Evolutionary conservation across 306 rosid genomes (phyloP), one percentile per base, ranked within the genome.

Genomic region (Mimosa pudica): DNA sequence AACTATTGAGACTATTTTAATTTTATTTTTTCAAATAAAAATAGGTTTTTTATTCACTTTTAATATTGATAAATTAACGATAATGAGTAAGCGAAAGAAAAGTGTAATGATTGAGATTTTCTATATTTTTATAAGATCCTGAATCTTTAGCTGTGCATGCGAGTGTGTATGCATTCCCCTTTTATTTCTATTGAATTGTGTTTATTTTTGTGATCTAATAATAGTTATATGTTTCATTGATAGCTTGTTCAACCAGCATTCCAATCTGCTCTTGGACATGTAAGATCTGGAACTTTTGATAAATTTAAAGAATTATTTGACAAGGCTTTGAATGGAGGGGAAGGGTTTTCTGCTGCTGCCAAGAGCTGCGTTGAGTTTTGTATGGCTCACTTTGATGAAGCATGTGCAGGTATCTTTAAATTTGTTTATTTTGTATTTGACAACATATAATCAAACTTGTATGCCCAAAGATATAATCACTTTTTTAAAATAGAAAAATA

Each of bases 231-330:
- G 44, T 63, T 79, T 80, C 52, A 66, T 36, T 76, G n/a, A 8
- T 86, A 91, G 98, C 97, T 89, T 81, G 92, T 86, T 77, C 97
- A 91, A 91, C 89, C 94, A 55, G 85, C 93, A 51, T 93, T 89
- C 85, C 93, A 88, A 83, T 74, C 84, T 82, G 83, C 86, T 45
- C 84, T 94, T 87, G 98, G 97, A 83, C 94, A 90, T 66, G 12
- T 92, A 65, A 86, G 96, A 76, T 81, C 91, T 71, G 90, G 76
- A 70, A 80, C 84, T 80, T 84, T 94, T 61, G 94, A 90, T 54
- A 90, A 90, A 73, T 94, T 94, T 84, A 92, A 89, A 89, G 96
- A 86, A 76, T 89, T 88, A 78, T 89, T 94, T 88, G 98, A 92
- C 71, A 92, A 92, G 80, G 92, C 94, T 74, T 82, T 92, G 90